Evolutionary conservation across 225 moss, liverwort and hornwort species (phyloP).

Genomic region (Rhytidiadelphus loreus): DNA sequence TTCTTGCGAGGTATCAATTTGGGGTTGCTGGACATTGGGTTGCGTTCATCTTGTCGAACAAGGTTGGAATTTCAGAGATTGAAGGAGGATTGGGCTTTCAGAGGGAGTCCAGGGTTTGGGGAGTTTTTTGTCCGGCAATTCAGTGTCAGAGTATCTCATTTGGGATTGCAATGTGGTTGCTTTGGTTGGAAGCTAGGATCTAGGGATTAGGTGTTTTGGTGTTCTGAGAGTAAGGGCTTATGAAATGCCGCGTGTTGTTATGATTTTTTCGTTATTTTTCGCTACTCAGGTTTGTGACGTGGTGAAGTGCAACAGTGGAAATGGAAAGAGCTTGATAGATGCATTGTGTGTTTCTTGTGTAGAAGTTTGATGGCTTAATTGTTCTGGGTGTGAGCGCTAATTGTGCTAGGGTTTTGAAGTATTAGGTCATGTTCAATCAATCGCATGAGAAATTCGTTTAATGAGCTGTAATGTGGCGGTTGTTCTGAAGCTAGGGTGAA

Average conservation of each 20-base stretch:
- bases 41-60: background rate
- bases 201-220: background rate
- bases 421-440: background rate
- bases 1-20: background rate
- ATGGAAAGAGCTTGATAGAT: background rate
- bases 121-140: background rate
- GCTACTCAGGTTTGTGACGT: background rate
- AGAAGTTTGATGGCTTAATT: background rate
- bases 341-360: background rate
- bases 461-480: background rate
- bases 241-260: background rate
- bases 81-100: background rate
- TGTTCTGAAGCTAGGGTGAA: background rate
- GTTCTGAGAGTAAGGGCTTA: background rate
- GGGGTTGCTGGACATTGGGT: background rate
- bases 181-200: background rate
- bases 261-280: background rate
- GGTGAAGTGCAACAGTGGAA: background rate
- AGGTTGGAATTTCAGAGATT: background rate
- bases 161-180: background rate
- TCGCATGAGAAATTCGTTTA: background rate
- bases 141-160: background rate
- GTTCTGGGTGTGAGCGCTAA: background rate
- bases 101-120: background rate
- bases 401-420: background rate